Conservation (phyloP, 192 early-diverging fungal genomes). For the Coemansia interrupta region DNA sequence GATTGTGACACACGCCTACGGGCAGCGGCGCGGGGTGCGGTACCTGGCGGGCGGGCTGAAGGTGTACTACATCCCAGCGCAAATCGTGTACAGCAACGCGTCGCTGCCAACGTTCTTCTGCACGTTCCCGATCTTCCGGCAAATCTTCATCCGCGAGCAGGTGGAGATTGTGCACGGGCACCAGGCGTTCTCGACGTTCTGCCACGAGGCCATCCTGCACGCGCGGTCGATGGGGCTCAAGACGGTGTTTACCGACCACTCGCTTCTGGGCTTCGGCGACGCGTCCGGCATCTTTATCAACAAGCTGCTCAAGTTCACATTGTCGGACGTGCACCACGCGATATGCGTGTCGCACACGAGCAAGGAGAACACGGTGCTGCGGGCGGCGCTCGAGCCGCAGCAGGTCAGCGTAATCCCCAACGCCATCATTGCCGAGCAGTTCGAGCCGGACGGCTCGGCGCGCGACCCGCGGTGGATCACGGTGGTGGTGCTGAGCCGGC, state of each 20-base stretch:
- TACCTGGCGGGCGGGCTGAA: slow-evolving; percentile 91
- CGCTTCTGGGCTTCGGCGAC: slow-evolving; percentile 95
- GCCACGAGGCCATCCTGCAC: slow-evolving; percentile 93
- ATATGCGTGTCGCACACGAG: slow-evolving; percentile 98
- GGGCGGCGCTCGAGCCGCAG: slow-evolving; percentile 83
- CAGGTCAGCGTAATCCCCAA: slow-evolving; percentile 96
- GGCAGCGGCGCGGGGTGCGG: slow-evolving; percentile 74
- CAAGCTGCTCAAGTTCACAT: slow-evolving; percentile 94
- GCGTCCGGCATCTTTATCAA: slow-evolving; percentile 88
- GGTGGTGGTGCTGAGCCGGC: slow-evolving; percentile 85
- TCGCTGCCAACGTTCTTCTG: slow-evolving; percentile 86
- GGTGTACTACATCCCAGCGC: slow-evolving; percentile 89
- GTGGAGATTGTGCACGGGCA: slow-evolving; percentile 97
- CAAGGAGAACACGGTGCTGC: slow-evolving; percentile 97
- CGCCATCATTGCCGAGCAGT: slow-evolving; percentile 91
- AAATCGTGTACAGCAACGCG: slow-evolving; percentile 81
- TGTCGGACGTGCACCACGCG: slow-evolving; percentile 95
- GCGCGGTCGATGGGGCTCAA: slow-evolving; percentile 92
- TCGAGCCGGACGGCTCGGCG: slow-evolving; percentile 73
- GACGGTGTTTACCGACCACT: slow-evolving; percentile 95
- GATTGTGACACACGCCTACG: slow-evolving; percentile 91
- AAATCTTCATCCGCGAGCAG: slow-evolving; percentile 84
- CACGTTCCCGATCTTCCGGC: slow-evolving; percentile 88
- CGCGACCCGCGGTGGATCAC: slow-evolving; percentile 80
- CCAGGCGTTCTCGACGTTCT: slow-evolving; percentile 89